A percentile compares a stretch with the other conserved stretches of the same genome.
Conservation (phyloP, 495 filamentous ascomycete species). For the Podospora pseudocomata region DNA sequence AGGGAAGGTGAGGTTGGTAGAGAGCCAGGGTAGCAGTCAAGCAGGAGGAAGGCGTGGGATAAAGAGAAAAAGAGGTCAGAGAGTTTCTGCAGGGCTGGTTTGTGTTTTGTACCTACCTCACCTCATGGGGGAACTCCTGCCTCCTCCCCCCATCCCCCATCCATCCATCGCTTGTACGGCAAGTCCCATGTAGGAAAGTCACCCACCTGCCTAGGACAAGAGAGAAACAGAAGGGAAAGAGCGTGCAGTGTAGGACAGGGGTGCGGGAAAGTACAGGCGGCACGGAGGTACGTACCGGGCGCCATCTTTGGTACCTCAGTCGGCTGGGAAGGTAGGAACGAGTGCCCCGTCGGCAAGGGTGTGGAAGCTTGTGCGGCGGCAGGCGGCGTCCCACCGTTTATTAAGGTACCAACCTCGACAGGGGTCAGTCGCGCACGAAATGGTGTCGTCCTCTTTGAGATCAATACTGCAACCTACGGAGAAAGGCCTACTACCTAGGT, state of each 20-base stretch:
- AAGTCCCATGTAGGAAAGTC: background rate
- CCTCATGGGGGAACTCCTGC: slow-evolving; percentile 7
- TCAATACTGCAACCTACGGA: slow-evolving; percentile 27
- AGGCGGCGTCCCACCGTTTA: slow-evolving; percentile 5
- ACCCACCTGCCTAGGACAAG: background rate
- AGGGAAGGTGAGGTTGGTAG: slow-evolving; percentile 9
- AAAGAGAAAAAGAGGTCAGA: slow-evolving; percentile 23
- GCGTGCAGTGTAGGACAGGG: slow-evolving; percentile 8
- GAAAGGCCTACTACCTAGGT: background rate
- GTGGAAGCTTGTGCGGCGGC: slow-evolving; percentile 10
- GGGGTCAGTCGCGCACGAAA: background rate
- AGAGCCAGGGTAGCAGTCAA: slow-evolving; percentile 10
- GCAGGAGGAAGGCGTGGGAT: slow-evolving; percentile 13
- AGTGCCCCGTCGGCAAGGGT: slow-evolving; percentile 16
- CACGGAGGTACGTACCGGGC: slow-evolving; percentile 22
- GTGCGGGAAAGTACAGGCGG: slow-evolving; percentile 24
- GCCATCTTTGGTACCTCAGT: slow-evolving; percentile 4
- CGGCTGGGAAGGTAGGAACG: slow-evolving; percentile 2
- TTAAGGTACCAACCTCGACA: slow-evolving; percentile 5
- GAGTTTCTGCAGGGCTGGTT: slow-evolving; percentile 16
- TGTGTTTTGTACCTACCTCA: slow-evolving; percentile 21
- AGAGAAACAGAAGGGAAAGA: slow-evolving; percentile 1
- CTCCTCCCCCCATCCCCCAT: background rate
- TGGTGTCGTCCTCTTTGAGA: slow-evolving; percentile 1
- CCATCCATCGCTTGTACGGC: background rate